Base-by-base conservation (phyloP, 164 flowering plant species). In the Dillenia suffruticosa region DNA sequence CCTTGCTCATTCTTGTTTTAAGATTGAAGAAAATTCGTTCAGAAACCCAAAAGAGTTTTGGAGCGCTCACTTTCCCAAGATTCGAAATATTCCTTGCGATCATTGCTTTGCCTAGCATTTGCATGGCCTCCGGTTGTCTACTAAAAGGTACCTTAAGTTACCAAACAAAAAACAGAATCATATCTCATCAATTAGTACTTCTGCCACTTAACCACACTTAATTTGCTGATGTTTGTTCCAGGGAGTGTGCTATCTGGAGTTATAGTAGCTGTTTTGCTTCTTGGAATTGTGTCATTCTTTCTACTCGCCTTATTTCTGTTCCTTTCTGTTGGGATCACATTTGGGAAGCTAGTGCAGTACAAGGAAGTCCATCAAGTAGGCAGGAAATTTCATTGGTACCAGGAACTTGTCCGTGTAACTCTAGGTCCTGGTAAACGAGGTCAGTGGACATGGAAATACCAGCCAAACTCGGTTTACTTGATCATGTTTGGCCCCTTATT, bases 391-490 rank as follows among this genome's bases (percentile, higher is more conserved):
- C 91, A 84, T 61, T 90, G 98, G 96, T 94, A 89, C 71, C 95
- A 83, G 70, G 97, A 84, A 1, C 60, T 94, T 14, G 62, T 87
- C 49, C 77, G 95, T 47, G 92, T 77, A 22, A 87, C 95, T 9
- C 63, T 94, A n/a, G 98, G 98, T 59, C 98, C 98, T 13, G 97
- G 97, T 43, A 94, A 90, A 70, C 76, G 88, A 77, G 97, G 96
- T 54, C 98, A 94, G 64, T 90, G 98, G 98, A 83, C 96, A 48
- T 94, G 98, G 98, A 89, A 84, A 64, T 72, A 78, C 66, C 68
- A 81, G 47, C 69, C 80, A 1, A 76, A 76, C 68, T 84, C 90
- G 8, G 44, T 44, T 47, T 63, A 71, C 62, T 69, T 83, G 17
- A 75, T 77, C 51, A 80, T 59, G 66, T 73, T 87, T 3, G 97